Percentiles rank a stretch among this genome's conserved stretches.
Conservation (phyloP, 768 basidiomycete genomes). For the Trametes elegans region DNA sequence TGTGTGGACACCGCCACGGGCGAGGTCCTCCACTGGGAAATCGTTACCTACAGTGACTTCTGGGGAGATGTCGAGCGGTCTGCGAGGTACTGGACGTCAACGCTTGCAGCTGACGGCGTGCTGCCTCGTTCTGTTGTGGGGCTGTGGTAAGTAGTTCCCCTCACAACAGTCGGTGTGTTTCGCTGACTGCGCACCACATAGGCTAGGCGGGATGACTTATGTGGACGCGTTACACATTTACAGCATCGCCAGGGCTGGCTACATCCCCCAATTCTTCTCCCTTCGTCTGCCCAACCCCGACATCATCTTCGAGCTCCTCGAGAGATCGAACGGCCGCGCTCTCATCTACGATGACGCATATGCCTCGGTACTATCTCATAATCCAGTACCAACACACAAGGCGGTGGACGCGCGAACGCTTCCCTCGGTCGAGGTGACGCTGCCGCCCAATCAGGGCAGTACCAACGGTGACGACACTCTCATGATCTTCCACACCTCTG, state of each 20-base stretch:
- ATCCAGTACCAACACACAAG: slow-evolving; percentile 48
- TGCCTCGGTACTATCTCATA: slow-evolving; percentile 35
- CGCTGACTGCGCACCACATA: slow-evolving; percentile 28
- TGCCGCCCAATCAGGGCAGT: slow-evolving; percentile 38
- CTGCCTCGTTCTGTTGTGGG: slow-evolving; percentile 61
- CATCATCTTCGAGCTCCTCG: slow-evolving; percentile 68
- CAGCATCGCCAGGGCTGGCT: slow-evolving; percentile 72
- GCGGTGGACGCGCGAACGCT: slow-evolving; percentile 42
- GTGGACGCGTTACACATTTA: slow-evolving; percentile 72
- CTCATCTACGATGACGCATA: slow-evolving; percentile 52
- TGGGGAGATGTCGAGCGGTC: slow-evolving; percentile 59
- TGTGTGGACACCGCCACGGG: slow-evolving; percentile 41
- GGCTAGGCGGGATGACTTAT: slow-evolving; percentile 75
- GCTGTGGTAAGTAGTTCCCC: slow-evolving; percentile 52
- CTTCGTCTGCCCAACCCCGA: slow-evolving; percentile 71
- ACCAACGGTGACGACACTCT: slow-evolving; percentile 42
- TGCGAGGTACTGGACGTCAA: slow-evolving; percentile 60
- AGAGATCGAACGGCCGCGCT: slow-evolving; percentile 58
- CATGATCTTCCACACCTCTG: slow-evolving; percentile 79
- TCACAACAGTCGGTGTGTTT: background rate
- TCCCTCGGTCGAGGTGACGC: slow-evolving; percentile 34
- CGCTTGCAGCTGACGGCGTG: slow-evolving; percentile 47
- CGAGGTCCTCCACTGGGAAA: slow-evolving; percentile 50
- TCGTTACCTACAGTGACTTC: slow-evolving; percentile 67
- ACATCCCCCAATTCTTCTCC: slow-evolving; percentile 76